These are phyloP conservation scores for Aureobasidium sp. DNA, from an alignment of 2,329 filamentous ascomycete species.

Conservation along the genomic window DNA sequence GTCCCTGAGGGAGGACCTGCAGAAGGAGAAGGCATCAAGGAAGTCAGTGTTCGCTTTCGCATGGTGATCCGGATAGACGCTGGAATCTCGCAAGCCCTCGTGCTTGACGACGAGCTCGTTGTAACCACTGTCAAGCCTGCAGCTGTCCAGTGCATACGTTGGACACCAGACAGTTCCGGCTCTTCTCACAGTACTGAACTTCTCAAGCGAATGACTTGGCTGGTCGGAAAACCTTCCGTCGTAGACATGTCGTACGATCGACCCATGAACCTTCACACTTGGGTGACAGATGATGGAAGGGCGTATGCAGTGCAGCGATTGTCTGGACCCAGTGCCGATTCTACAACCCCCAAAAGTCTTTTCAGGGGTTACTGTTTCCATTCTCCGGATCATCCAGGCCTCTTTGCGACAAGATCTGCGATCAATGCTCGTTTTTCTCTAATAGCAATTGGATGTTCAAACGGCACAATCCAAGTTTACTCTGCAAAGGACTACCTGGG, in stretches of 20 bases:
- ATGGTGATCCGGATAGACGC: constrained; percentile 99
- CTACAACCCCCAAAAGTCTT: constrained; percentile 53
- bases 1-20: constrained; percentile 56
- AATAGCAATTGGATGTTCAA: constrained; percentile 74
- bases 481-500: constrained; percentile 88
- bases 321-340: constrained; percentile 29
- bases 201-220: constrained; percentile 77
- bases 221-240: constrained; percentile 69
- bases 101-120: constrained; percentile 84
- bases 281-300: constrained; percentile 81
- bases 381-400: constrained; percentile 52
- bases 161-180: constrained; percentile 75
- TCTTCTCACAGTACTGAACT: constrained; percentile 88
- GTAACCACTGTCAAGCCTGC: constrained; percentile 87
- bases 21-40: constrained; percentile 73
- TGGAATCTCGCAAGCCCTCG: constrained; percentile 79
- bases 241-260: constrained; percentile 86
- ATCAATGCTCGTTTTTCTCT: constrained; percentile 95
- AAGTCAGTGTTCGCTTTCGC: constrained; percentile 84
- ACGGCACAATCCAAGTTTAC: constrained; percentile 81
- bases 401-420: constrained; percentile 64
- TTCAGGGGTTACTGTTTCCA: constrained; percentile 94
- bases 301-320: constrained; percentile 83
- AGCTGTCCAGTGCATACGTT: constrained; percentile 93
- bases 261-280: constrained; percentile 91